Percentiles rank a stretch among this genome's conserved stretches.
phyloP scores from a whole-genome alignment of 2,329 filamentous ascomycete species.

The Calonectria henricotiae region DNA sequence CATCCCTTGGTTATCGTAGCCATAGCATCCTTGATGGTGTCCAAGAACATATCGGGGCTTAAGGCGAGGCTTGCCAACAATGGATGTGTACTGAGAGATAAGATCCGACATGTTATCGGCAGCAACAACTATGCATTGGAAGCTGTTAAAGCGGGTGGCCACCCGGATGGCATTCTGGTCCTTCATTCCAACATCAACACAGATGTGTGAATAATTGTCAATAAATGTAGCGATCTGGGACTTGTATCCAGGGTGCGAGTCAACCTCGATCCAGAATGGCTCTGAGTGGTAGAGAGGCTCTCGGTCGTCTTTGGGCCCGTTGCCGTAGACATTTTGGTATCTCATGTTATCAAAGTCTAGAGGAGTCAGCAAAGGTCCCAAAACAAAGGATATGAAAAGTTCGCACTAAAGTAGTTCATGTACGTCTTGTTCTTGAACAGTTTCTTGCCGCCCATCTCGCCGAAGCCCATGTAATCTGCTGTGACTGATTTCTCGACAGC shows the following conservation, averaged over 20 bases:
- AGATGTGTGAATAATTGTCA: slow-evolving; percentile 31
- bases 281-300: slow-evolving; percentile 31
- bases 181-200: slow-evolving; percentile 24
- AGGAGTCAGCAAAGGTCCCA: background rate
- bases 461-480: slow-evolving; percentile 28
- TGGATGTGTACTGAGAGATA: slow-evolving; percentile 21
- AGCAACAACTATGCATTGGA: slow-evolving; percentile 23
- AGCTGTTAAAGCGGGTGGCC: slow-evolving; percentile 27
- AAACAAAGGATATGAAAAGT: too few relatives aligned
- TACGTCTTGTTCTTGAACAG: slow-evolving; percentile 28
- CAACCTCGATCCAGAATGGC: slow-evolving; percentile 29
- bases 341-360: slow-evolving; percentile 27
- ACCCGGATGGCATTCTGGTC: slow-evolving; percentile 20
- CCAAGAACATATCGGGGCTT: slow-evolving; percentile 26
- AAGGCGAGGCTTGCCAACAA: slow-evolving; percentile 18
- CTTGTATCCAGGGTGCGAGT: slow-evolving; percentile 11
- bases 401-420: slow-evolving; percentile 31
- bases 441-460: slow-evolving; percentile 26
- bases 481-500: slow-evolving; percentile 18
- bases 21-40: slow-evolving; percentile 29
- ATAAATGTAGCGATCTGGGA: slow-evolving; percentile 15
- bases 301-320: slow-evolving; percentile 12
- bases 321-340: slow-evolving; percentile 25
- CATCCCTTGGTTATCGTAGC: background rate
- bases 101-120: slow-evolving; percentile 19